phyloP scores from a whole-genome alignment of 1,139 yeast species.

The Saccharomyces uvarum region DNA sequence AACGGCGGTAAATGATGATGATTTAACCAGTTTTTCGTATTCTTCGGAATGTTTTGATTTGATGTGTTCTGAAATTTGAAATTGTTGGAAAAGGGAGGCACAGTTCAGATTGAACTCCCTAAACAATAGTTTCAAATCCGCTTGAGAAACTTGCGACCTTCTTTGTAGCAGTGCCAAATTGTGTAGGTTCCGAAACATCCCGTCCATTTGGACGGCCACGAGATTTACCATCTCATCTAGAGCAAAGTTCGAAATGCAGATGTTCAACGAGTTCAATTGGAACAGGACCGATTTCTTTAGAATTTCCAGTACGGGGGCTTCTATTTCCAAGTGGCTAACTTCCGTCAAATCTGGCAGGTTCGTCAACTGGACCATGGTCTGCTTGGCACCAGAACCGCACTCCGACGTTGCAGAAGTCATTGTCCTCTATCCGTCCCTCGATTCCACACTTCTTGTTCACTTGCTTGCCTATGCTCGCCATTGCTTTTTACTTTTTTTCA shows the following conservation, averaged over 20 bases:
- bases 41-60: background rate
- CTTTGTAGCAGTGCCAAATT: slow-evolving; percentile 62
- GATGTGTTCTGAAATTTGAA: background rate
- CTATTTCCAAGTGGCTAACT: slow-evolving; percentile 6
- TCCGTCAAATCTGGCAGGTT: slow-evolving; percentile 4
- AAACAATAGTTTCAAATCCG: slow-evolving; percentile 49
- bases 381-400: background rate
- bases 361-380: background rate
- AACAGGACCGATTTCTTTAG: slow-evolving; percentile 30
- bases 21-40: background rate
- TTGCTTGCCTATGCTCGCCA: background rate
- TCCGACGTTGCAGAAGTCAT: background rate
- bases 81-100: slow-evolving; percentile 39
- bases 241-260: slow-evolving; percentile 36
- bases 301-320: slow-evolving; percentile 17
- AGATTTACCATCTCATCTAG: slow-evolving; percentile 42
- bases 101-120: slow-evolving; percentile 40
- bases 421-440: background rate
- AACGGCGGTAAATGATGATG: background rate
- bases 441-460: background rate
- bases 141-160: slow-evolving; percentile 49
- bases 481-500: background rate
- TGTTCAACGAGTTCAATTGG: slow-evolving; percentile 36
- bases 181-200: slow-evolving; percentile 42
- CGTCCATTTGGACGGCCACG: slow-evolving; percentile 45